Conservation (phyloP, 768 basidiomycete species). For the Termitomyces sp. region DNA sequence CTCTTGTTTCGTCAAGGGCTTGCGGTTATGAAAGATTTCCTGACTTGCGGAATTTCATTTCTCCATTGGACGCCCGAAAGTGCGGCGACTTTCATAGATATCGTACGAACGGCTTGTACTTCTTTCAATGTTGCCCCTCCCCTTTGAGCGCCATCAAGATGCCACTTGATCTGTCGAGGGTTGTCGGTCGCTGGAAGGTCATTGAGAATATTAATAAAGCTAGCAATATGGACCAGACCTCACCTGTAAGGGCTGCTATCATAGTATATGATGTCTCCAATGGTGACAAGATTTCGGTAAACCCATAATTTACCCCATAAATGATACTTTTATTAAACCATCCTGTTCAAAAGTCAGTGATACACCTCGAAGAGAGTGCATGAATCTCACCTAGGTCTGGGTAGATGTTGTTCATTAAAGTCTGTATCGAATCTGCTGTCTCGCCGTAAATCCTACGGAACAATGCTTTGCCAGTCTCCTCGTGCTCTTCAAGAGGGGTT, state of each 20-base stretch:
- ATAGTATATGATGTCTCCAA: conserved; percentile 56
- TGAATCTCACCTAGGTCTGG: conserved; percentile 55
- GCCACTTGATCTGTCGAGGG: conserved; percentile 60
- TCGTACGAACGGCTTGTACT: conserved; percentile 45
- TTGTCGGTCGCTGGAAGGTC: conserved; percentile 38
- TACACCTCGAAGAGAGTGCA: not conserved
- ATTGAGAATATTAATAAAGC: not conserved
- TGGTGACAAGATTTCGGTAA: conserved; percentile 37
- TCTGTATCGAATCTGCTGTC: conserved; percentile 42
- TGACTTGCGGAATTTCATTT: conserved; percentile 43
- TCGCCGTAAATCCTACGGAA: conserved; percentile 56
- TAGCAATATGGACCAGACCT: not conserved
- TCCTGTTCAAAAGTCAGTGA: conserved; percentile 25
- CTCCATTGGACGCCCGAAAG: conserved; percentile 48
- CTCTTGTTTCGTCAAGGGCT: not conserved
- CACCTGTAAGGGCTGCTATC: conserved; percentile 47
- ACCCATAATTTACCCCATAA: conserved; percentile 53
- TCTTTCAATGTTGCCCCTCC: conserved; percentile 54
- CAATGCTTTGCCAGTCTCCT: conserved; percentile 32
- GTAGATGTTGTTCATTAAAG: conserved; percentile 42
- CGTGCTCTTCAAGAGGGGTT: conserved; percentile 30
- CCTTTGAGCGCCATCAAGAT: conserved; percentile 49
- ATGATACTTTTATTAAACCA: conserved; percentile 49
- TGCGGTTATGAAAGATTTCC: conserved; percentile 3
- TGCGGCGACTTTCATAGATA: conserved; percentile 46